Percentiles rank a stretch among this genome's conserved stretches.
Conservation (phyloP, 495 filamentous ascomycete species). For the Barbatosphaeria neglecta region DNA sequence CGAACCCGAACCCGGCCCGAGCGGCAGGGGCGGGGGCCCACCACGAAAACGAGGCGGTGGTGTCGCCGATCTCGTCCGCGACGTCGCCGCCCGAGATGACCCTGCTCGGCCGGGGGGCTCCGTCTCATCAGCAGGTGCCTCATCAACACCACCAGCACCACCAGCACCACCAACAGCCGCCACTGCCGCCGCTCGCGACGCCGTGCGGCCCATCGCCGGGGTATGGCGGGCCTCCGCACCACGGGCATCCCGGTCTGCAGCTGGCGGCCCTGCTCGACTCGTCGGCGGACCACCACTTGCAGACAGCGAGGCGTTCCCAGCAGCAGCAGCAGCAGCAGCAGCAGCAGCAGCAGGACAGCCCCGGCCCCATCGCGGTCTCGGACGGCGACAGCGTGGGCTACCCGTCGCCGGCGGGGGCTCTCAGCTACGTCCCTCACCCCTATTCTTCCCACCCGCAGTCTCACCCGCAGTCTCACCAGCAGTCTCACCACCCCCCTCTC, state of each 20-base stretch:
- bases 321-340: not conserved
- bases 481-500: not conserved
- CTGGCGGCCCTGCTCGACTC: not conserved
- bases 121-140: too few species aligned
- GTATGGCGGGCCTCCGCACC: too few species aligned
- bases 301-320: too few species aligned
- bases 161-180: too few species aligned
- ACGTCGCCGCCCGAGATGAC: not conserved
- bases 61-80: not conserved
- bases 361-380: not conserved
- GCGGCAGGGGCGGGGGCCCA: too few species aligned
- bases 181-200: too few species aligned
- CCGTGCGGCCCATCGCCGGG: not conserved
- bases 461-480: too few species aligned
- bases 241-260: not conserved
- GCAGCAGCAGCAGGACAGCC: not conserved
- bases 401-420: slow-evolving; percentile 1
- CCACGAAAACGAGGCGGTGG: not conserved
- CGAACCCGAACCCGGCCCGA: too few species aligned
- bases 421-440: too few species aligned
- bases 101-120: not conserved
- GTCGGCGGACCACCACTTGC: not conserved
- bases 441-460: too few species aligned
- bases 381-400: slow-evolving; percentile 2
- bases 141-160: too few species aligned